These are phyloP conservation scores for Beauveria asiatica DNA, from an alignment of 2,329 filamentous ascomycete genomes.

Conservation along the genomic window DNA sequence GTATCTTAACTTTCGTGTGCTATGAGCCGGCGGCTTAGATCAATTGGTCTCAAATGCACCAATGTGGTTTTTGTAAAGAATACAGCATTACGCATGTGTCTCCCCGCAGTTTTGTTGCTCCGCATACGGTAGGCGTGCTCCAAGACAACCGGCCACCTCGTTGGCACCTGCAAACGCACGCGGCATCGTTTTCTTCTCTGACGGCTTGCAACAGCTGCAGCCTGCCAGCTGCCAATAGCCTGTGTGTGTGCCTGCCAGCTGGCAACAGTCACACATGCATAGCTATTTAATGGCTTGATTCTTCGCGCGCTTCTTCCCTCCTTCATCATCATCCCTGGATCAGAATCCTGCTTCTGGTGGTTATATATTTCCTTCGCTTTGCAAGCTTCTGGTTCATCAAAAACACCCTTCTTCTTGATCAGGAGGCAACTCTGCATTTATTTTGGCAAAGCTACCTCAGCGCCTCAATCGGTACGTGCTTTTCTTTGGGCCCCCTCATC, in stretches of 20 bases:
- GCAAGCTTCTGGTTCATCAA: too few relatives aligned
- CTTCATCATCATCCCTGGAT: background rate
- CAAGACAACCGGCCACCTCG: background rate
- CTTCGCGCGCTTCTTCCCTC: background rate
- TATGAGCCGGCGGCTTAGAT: background rate
- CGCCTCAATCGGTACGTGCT: too few relatives aligned
- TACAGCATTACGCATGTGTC: background rate
- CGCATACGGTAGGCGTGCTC: background rate
- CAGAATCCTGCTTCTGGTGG: background rate
- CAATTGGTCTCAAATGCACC: background rate
- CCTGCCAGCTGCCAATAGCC: background rate
- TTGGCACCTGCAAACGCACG: slow-evolving; percentile 2
- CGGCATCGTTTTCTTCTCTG: background rate
- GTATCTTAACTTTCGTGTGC: background rate
- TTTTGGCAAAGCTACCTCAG: too few relatives aligned
- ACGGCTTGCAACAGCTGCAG: background rate
- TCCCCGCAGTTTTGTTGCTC: background rate
- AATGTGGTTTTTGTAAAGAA: background rate
- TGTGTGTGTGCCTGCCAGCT: background rate
- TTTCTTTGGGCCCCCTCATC: too few relatives aligned
- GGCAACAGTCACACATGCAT: background rate
- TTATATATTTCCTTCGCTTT: background rate
- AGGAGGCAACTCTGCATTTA: too few relatives aligned
- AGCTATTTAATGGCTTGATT: background rate
- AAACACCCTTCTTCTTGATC: too few relatives aligned